These are phyloP conservation scores for Ajuga reptans DNA, from an alignment of 305 asterid genomes.

Conservation along the genomic window DNA sequence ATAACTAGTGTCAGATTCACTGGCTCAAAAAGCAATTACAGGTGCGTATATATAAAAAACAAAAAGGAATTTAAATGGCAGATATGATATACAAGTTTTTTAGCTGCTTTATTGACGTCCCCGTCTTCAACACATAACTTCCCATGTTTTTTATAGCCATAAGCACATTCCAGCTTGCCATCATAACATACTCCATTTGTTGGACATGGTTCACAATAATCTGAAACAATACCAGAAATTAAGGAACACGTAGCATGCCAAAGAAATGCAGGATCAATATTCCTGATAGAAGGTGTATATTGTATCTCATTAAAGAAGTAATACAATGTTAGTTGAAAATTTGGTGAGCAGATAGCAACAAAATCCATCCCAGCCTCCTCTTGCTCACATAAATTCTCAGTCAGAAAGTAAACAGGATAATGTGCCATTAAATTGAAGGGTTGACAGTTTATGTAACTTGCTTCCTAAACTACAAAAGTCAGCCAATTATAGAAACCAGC, in stretches of 20 bases:
- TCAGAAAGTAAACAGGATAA: background rate
- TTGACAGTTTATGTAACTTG: background rate
- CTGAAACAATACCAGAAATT: slow-evolving; percentile 34
- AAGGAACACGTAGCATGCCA: slow-evolving; percentile 13
- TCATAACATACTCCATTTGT: slow-evolving; percentile 59
- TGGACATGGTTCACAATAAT: slow-evolving; percentile 72
- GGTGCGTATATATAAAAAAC: background rate
- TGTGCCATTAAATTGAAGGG: background rate
- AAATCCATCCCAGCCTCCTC: slow-evolving; percentile 1
- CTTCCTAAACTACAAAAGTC: background rate
- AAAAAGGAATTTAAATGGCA: background rate
- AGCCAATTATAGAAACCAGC: background rate
- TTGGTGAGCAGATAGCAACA: background rate
- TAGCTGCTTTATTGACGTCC: slow-evolving; percentile 50
- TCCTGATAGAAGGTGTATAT: background rate
- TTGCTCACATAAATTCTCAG: background rate
- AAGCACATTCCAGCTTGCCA: slow-evolving; percentile 63
- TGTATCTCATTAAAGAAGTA: background rate
- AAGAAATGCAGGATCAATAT: slow-evolving; percentile 2
- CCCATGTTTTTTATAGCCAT: slow-evolving; percentile 53
- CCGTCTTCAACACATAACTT: slow-evolving; percentile 65
- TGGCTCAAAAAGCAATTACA: background rate
- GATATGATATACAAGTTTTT: slow-evolving; percentile 43
- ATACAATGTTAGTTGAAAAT: background rate
- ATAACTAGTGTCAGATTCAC: slow-evolving; percentile 20